Evolutionary conservation across 2,329 filamentous ascomycete species (phyloP), one percentile per base, ranked within the genome.

Genomic region (Exophiala aquamarina): DNA sequence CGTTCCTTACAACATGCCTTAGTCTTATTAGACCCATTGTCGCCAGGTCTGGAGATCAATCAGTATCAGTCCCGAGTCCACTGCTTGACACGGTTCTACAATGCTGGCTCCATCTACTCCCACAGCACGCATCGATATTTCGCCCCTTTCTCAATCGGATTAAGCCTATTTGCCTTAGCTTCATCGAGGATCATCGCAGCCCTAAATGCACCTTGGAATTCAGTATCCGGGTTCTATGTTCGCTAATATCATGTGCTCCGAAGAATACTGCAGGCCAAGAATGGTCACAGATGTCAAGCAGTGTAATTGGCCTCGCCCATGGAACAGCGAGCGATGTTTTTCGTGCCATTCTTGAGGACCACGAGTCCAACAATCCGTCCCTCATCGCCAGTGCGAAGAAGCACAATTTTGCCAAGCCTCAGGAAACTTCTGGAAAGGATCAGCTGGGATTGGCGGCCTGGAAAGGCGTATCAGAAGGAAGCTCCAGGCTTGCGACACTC

Each of bases 61-160:
- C 31, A 3, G 23, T 28, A 4, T 29, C n/a, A 9, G 37, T 45
- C 15, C 68, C 10, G 74, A 38, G 62, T 63, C 52, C 73, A 9
- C 70, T 89, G 28, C 66, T 87, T 31, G 82, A 89, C 61, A 80
- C 79, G 7, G 75, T 92, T 3, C 79, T 91, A 29, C 81, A 86
- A 53, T 82, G 87, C 40, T 83, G 95, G 51, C 73, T 79, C 23
- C 77, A 82, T 35, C 72, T 96, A 26, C 71, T 95, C 23, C 85
- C 87, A n/a, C 78, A 84, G 42, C 91, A 95, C 66, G 84, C 89
- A 21, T 87, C 89, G 5, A 88, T 88, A 23, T 86, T 95, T 66
- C 84, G 92, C 10, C 86, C 89, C 1, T 88, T 85, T 62, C 76
- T 81, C 49, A 75, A 78, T 29, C 86, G 89, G 56, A 77, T 95